Evolutionary conservation across 202 grass and related monocot species (phyloP), one percentile per base, ranked within the genome.

Genomic region (Bolboschoenoplectus hybrid): DNA sequence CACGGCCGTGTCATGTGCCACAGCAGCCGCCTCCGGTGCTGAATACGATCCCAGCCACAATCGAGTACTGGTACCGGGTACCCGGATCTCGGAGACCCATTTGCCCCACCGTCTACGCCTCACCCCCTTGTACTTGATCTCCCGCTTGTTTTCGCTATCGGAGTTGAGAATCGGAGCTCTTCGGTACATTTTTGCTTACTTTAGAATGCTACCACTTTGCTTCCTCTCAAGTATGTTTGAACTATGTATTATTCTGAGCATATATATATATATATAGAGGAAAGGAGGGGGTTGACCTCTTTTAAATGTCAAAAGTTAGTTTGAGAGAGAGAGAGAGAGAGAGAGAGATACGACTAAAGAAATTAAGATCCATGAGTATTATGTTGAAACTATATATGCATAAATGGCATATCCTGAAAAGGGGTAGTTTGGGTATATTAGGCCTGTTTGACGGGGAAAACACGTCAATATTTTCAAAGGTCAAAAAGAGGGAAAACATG

Each of bases 81-180:
- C 90, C 1, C 90, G 82, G 84, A 94, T 94, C 87, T 94, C 93
- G 34, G 93, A 94, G 53, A 94, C 90, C 90, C 93, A 94, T 85
- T 94, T 94, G 1, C 93, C 89, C 93, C 93, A 95, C 35, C 46
- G 67, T 71, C 93, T 87, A 55, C 72, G 85, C 67, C 93, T 84
- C 85, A 95, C 93, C 66, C 91, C 91, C 40, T 69, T 86, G 89
- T 91, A 92, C 80, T 34, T 74, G 43, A 81, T 16, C 87, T 60
- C 19, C 43, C 49, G 13, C 7, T 53, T 44, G 35, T 4, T 16
- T 60, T 38, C 61, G 51, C 11, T 10, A 6, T 53, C 17, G 40
- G 39, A 71, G 12, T 67, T 19, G 4, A 3, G 2, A 39, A 79
- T 55, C 36, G 76, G 9, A 40, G 1, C 9, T 80, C 14, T 60